Base-by-base conservation (phyloP, 179 eudicot genomes). In the Camellia oleifera region DNA sequence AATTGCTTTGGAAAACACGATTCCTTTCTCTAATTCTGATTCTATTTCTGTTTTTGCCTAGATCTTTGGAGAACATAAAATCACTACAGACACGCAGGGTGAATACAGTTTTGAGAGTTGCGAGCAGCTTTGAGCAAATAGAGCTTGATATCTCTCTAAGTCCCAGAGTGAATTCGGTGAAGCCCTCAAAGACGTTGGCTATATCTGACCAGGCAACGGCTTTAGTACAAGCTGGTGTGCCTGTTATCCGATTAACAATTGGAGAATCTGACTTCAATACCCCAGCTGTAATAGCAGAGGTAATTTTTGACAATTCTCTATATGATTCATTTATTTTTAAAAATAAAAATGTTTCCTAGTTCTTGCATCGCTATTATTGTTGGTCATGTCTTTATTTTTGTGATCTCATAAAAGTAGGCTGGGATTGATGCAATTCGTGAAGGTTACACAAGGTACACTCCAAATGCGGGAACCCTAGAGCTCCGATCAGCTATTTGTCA, bases 181-280 rank as follows among this genome's bases (percentile, higher is more conserved):
- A 89, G 88, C 97, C 97, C 61, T 94, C 97, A 68, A 93, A 93
- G 83, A 95, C 98, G 0, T 88, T 92, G 57, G 97, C 97, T 23
- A 95, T 95, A 70, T 88, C 91, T 9, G 98, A 95, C 80, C 92
- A 90, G 75, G 97, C 98, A 63, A 88, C 90, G 66, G 94, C 98
- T 44, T 97, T 95, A 82, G 91, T 85, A 66, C 97, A 91, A 87
- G 96, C 97, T 84, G 97, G 97, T 61, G 91, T 93, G 53, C 98
- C 97, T 57, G 91, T 95, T 60, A 93, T 95, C 67, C 88, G 91
- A 66, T 82, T 95, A 80, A 93, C 97, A n/a, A 95, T 92, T 26
- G 97, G 98, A 62, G 94, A 95, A 79, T 97, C 98, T 62, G 97
- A 95, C 81, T 95, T 95, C 82, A 95, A 93, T 83, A 95, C 98